These are phyloP conservation scores for Lentinula aciculospora DNA, from an alignment of 768 basidiomycete species.

Conservation along the genomic window DNA sequence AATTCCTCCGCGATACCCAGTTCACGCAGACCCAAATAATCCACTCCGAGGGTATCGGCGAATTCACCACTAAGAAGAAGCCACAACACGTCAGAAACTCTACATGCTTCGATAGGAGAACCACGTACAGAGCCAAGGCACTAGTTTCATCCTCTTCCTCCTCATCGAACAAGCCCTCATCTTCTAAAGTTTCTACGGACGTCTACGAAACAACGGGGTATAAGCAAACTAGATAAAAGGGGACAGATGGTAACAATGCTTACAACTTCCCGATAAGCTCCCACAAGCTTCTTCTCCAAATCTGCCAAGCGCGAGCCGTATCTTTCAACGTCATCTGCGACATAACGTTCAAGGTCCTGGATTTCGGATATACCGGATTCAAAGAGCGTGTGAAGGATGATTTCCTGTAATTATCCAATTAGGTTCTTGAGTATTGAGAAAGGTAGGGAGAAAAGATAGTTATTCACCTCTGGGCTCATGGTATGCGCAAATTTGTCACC, in stretches of 20 bases:
- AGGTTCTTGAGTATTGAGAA: background rate
- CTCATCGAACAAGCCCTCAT: constrained; percentile 46
- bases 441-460: background rate
- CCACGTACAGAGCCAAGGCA: constrained; percentile 34
- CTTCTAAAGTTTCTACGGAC: constrained; percentile 38
- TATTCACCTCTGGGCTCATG: constrained; percentile 80
- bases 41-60: constrained; percentile 83
- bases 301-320: constrained; percentile 74
- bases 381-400: constrained; percentile 85
- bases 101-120: background rate
- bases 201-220: constrained; percentile 21
- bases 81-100: background rate
- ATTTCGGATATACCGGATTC: constrained; percentile 81
- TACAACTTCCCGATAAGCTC: constrained; percentile 79
- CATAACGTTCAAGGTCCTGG: constrained; percentile 78
- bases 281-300: constrained; percentile 80
- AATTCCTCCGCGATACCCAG: constrained; percentile 85
- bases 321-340: constrained; percentile 83
- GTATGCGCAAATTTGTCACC: constrained; percentile 73
- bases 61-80: constrained; percentile 64
- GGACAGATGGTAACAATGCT: constrained; percentile 20
- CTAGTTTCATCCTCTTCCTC: constrained; percentile 42
- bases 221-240: background rate
- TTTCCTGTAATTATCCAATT: constrained; percentile 56
- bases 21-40: constrained; percentile 86